A percentile compares a stretch with the other conserved stretches of the same genome.
Conservation (phyloP, 2,329 filamentous ascomycete species). For the Colletotrichum zoysiae region DNA sequence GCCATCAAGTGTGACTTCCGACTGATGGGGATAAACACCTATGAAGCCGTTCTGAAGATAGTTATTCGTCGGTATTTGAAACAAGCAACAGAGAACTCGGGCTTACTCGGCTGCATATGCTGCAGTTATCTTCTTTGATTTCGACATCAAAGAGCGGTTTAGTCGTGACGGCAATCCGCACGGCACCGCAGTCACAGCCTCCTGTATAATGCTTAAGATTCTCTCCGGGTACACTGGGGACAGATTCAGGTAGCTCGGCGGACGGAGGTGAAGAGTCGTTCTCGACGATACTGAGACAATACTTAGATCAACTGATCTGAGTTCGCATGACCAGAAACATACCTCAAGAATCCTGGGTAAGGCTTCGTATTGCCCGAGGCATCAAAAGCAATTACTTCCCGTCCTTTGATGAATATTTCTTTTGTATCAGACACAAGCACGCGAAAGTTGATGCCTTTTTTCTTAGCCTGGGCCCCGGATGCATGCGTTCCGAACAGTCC, state of each 20-base stretch:
- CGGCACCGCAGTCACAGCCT: conserved; percentile 47
- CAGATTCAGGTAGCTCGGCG: background rate
- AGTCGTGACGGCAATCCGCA: conserved; percentile 43
- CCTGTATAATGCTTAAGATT: conserved; percentile 40
- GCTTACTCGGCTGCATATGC: conserved; percentile 49
- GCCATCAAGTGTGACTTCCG: conserved; percentile 47
- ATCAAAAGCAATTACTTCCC: background rate
- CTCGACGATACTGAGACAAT: background rate
- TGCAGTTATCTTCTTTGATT: conserved; percentile 57
- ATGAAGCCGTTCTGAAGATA: conserved; percentile 46
- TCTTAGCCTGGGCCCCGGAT: conserved; percentile 43
- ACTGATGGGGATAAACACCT: conserved; percentile 47
- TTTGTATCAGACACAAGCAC: background rate
- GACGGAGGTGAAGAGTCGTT: background rate
- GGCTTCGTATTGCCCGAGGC: fast-evolving
- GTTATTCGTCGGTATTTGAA: fast-evolving
- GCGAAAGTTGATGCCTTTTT: conserved; percentile 45
- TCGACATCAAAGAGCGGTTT: conserved; percentile 54
- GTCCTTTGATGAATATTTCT: conserved; percentile 17
- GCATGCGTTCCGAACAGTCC: conserved; percentile 46
- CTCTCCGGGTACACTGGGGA: background rate
- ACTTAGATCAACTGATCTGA: background rate
- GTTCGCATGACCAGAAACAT: fast-evolving
- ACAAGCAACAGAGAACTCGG: background rate
- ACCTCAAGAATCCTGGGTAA: conserved; percentile 14